phyloP scores from a whole-genome alignment of 345 rosid genomes.

The Trapa incisa region DNA sequence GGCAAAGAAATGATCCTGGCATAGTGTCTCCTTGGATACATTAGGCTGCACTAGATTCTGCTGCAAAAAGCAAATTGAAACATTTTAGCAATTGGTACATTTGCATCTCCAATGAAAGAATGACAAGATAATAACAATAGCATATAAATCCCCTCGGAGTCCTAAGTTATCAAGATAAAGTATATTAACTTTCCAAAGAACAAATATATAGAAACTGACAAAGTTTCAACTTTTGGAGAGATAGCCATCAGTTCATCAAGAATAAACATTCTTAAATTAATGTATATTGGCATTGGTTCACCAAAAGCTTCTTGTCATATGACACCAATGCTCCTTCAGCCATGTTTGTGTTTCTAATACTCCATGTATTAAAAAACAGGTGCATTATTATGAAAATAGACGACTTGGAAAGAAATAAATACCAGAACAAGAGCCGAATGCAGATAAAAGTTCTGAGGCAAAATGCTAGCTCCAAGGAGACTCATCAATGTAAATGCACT shows the following conservation, averaged over 20 bases:
- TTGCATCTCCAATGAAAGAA: neutral
- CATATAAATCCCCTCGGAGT: neutral
- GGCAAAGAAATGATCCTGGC: conserved; percentile 64
- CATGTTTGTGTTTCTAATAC: neutral
- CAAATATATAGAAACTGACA: neutral
- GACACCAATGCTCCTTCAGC: neutral
- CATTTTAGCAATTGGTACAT: neutral
- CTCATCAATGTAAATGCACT: conserved; percentile 73
- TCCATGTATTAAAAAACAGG: neutral
- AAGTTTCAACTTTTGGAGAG: neutral
- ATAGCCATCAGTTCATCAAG: neutral
- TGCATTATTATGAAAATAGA: neutral
- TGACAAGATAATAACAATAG: neutral
- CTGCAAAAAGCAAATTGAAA: conserved; percentile 25
- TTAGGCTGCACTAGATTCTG: conserved; percentile 34
- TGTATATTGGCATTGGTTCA: neutral
- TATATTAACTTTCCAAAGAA: neutral
- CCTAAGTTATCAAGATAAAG: neutral
- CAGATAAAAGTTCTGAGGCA: conserved; percentile 95
- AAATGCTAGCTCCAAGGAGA: conserved; percentile 93
- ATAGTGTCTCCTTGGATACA: conserved; percentile 47
- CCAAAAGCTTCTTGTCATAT: neutral
- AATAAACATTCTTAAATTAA: neutral
- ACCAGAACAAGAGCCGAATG: conserved; percentile 87
- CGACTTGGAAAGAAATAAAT: conserved; percentile 10